Percentiles rank a stretch among this genome's conserved stretches.
phyloP scores from a whole-genome alignment of 2,329 filamentous ascomycete species.

The Stagonosporopsis vannaccii region DNA sequence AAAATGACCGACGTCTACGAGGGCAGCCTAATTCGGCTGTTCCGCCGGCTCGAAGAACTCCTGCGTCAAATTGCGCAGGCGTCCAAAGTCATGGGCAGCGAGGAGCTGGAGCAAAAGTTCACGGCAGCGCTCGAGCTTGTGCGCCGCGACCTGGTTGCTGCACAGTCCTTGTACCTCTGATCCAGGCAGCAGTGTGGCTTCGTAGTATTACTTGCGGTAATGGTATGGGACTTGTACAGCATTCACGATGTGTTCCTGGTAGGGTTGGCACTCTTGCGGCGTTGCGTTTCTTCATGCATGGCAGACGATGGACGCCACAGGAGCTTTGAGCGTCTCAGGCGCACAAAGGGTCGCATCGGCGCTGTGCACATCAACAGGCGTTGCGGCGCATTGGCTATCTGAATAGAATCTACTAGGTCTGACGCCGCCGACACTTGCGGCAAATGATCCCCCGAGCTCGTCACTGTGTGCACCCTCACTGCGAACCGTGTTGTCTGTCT shows the following conservation, averaged over 20 bases:
- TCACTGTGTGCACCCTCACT: neutral
- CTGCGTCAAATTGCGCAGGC: slow-evolving; percentile 95
- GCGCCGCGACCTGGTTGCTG: slow-evolving; percentile 90
- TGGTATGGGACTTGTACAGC: slow-evolving; percentile 17
- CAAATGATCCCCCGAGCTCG: slow-evolving; percentile 32
- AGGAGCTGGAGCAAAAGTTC: slow-evolving; percentile 92
- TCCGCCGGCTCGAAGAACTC: slow-evolving; percentile 92
- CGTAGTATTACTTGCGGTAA: slow-evolving; percentile 13
- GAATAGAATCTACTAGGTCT: slow-evolving; percentile 45
- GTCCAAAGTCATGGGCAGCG: slow-evolving; percentile 96
- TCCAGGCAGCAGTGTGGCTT: slow-evolving; percentile 10
- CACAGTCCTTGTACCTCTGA: slow-evolving; percentile 85
- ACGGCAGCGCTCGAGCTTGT: slow-evolving; percentile 86
- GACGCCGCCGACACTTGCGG: slow-evolving; percentile 25
- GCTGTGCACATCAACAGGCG: slow-evolving; percentile 22
- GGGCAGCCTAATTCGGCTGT: slow-evolving; percentile 92
- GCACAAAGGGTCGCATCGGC: slow-evolving; percentile 29
- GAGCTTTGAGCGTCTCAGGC: slow-evolving; percentile 25
- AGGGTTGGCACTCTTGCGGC: slow-evolving; percentile 26
- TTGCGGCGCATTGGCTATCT: slow-evolving; percentile 25
- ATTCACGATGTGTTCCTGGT: slow-evolving; percentile 21
- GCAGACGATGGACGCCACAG: slow-evolving; percentile 23
- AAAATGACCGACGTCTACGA: slow-evolving; percentile 99
- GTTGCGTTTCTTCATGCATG: slow-evolving; percentile 22
- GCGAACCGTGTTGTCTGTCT: slow-evolving; percentile 3